Percentiles rank a stretch among this genome's conserved stretches.
Conservation (phyloP, 345 rosid species). For the Populus nigra region DNA sequence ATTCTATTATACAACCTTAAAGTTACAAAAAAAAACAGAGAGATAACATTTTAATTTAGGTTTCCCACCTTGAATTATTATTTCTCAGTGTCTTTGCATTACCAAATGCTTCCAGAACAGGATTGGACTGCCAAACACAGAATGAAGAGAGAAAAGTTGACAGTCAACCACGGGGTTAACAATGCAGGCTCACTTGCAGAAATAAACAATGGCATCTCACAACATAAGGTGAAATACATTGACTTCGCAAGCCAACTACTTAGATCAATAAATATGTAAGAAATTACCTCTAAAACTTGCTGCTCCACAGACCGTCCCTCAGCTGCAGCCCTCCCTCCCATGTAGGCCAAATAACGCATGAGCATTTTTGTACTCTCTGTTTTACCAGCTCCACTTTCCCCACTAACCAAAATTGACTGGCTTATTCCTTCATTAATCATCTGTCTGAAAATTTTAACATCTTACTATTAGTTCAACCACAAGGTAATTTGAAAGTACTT, state of each 20-base stretch:
- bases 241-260: slow-evolving; percentile 11
- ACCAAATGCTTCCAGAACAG: slow-evolving; percentile 98
- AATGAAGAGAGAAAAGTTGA: slow-evolving; percentile 5
- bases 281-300: slow-evolving; percentile 84
- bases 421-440: slow-evolving; percentile 85
- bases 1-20: background rate
- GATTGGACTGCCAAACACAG: slow-evolving; percentile 76
- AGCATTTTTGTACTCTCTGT: slow-evolving; percentile 96
- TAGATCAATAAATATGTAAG: slow-evolving; percentile 2
- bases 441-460: slow-evolving; percentile 46
- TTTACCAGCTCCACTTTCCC: slow-evolving; percentile 99
- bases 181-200: slow-evolving; percentile 8
- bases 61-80: slow-evolving; percentile 84
- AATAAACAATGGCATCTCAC: background rate
- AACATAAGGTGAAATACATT: slow-evolving; percentile 8
- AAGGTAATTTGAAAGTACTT: slow-evolving; percentile 10
- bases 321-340: slow-evolving; percentile 88
- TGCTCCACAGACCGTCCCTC: slow-evolving; percentile 97
- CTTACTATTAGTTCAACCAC: background rate
- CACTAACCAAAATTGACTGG: slow-evolving; percentile 93
- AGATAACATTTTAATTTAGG: background rate
- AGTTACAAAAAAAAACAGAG: slow-evolving; percentile 6
- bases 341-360: slow-evolving; percentile 93
- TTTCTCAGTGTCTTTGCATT: slow-evolving; percentile 95
- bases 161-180: background rate